Base-by-base conservation (phyloP, 2,329 filamentous ascomycete species). In the Penicillium sp. region DNA sequence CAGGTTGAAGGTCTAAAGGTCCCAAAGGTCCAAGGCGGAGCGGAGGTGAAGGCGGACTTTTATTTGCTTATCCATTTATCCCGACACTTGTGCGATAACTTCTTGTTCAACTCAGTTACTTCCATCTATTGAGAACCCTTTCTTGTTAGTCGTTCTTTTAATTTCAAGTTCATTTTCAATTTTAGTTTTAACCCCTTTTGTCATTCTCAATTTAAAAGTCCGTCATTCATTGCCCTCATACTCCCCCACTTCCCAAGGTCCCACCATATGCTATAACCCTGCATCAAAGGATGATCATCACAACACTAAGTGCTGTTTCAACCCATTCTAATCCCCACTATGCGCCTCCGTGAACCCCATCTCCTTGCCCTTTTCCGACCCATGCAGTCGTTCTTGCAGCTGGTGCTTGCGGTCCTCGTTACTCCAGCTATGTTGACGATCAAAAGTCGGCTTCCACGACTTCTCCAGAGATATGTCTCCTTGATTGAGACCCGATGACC, bases 311-410 rank as follows among this genome's bases (percentile, higher is more conserved):
- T 43, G 23, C 46, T 36, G 21, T 45, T n/a, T 41, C 19, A 6
- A 31, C 34, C 11, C 34, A 19, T 38, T 6, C 34, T 45, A 52
- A 48, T 52, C n/a, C 27, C 31, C 50, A 25, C 57, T 43, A 33
- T 86, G 83, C 0, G 78, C 53, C 59, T 86, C 78, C 0, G 85
- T 84, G 53, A 87, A 88, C 0, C 85, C 85, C 0, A 69, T 79
- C 70, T 75, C 76, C 53, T 79, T 75, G 46, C 83, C 80, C 66
- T 81, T 66, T 60, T 68, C 66, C 44, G 63, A 41, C 34, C 60
- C 56, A 34, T 71, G 58, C 55, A 72, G 53, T 58, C 65, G 76
- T 36, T 77, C 74, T 63, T 85, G 79, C 5, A 75, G 75, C 46
- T 83, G 52, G 67, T 85, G 82, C 70, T 88, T 86, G 49, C 84